Percentiles rank a stretch among this genome's conserved stretches.
Conservation (phyloP, 1,284 basidiomycete species). For the Bjerkandera adusta region DNA sequence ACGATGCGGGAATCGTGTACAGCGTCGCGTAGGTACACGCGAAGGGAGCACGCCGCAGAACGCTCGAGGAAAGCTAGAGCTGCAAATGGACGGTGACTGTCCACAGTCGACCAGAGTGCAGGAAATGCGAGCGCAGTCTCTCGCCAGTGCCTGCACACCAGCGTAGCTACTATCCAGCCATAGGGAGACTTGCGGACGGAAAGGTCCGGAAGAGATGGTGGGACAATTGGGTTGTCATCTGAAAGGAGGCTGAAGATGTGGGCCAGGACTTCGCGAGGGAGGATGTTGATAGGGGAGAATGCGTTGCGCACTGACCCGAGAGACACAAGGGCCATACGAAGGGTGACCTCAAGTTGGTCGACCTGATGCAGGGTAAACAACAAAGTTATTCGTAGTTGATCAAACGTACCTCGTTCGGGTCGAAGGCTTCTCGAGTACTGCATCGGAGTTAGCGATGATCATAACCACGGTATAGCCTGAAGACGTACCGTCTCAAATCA, state of each 20-base stretch:
- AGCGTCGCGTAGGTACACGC: conserved; percentile 18
- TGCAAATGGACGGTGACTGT: conserved; percentile 18
- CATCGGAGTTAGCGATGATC: background rate
- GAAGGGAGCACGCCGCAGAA: conserved; percentile 11
- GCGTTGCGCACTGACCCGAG: conserved; percentile 19
- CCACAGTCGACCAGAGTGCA: conserved; percentile 24
- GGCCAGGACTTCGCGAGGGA: conserved; percentile 26
- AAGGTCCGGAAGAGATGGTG: conserved; percentile 15
- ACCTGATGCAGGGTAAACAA: conserved; percentile 1
- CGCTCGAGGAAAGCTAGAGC: conserved; percentile 19
- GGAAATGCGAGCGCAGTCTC: conserved; percentile 24
- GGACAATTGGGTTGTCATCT: conserved; percentile 1
- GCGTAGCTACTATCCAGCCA: conserved; percentile 17
- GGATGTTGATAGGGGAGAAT: conserved; percentile 19
- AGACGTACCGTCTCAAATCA: conserved; percentile 12
- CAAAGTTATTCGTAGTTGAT: background rate
- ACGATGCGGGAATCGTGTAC: conserved; percentile 6
- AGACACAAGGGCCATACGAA: conserved; percentile 6
- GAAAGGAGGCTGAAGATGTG: conserved; percentile 21
- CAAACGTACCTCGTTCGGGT: conserved; percentile 7
- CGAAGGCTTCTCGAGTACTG: conserved; percentile 11
- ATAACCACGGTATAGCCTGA: background rate
- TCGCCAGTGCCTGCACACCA: conserved; percentile 28
- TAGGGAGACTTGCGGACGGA: conserved; percentile 13
- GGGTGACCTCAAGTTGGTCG: conserved; percentile 8